Base-by-base conservation (phyloP, 192 early-diverging fungal species). In the Jimgerdemannia flammicorona region DNA sequence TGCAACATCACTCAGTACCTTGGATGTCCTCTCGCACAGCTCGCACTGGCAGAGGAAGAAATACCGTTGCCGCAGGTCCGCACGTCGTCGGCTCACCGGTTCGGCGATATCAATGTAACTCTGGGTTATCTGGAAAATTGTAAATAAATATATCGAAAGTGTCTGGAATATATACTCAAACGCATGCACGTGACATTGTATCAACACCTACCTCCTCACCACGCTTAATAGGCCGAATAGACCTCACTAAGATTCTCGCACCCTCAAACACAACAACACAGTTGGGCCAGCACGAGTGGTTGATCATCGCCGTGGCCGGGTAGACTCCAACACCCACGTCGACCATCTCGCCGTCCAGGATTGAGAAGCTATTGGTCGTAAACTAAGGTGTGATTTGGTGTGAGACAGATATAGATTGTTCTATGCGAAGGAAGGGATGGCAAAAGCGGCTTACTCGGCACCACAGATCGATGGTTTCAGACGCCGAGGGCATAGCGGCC, bases 211-310 rank as follows among this genome's bases (percentile, higher is more conserved):
- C 71, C 80, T 86, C 78, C 40, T 86, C 82, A 41, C 72, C 84
- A 4, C 70, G 40, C 20, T 64, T 17, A n/a, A 86, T 85, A 17
- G 63, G 18, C 40, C 70, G 44, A 43, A 86, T 82, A 40, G 44
- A 66, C 54, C 84, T 43, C 41, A 86, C 64, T 40, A 72, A 64
- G 7, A 77, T 72, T 9, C 40, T 83, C n/a, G 64, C 39, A 9
- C 77, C 80, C 44, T 71, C 66, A 72, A 85, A 85, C 43, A 85
- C 63, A 40, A 82, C 74, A 18, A 79, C 70, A 44, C 71, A 71
- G 70, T 86, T 86, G 9, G 84, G 83, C 10, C 19, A 40, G 49
- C 84, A 86, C 43, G 84, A 84, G 44, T 86, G 84, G 75, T 86
- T 86, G 14, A 86, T 44, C n/a, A 86, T 73, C 2, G 83, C 73